These are phyloP conservation scores for Bipolaris zeicola DNA, from an alignment of 2,329 filamentous ascomycete species.

Conservation along the genomic window DNA sequence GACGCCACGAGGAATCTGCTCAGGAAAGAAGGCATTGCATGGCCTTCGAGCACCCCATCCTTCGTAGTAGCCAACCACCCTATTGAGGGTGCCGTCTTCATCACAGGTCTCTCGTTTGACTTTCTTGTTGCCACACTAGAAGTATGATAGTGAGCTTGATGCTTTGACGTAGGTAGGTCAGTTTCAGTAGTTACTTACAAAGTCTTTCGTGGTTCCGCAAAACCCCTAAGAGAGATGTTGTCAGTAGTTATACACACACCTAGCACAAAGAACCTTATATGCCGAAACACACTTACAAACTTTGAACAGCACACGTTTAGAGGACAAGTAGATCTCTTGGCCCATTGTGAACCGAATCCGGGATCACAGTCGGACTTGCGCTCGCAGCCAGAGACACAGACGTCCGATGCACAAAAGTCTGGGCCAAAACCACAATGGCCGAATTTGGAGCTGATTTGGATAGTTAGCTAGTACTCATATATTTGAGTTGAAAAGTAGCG, in stretches of 20 bases:
- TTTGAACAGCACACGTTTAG: neutral
- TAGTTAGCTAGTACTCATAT: no score
- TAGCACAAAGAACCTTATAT: no score
- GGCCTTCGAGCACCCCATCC: neutral
- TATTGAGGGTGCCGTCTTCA: neutral
- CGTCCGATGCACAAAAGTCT: no score
- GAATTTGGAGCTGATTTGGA: no score
- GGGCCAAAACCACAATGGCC: no score
- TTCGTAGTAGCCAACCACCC: conserved; percentile 8
- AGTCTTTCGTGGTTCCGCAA: conserved; percentile 5
- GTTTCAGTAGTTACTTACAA: neutral
- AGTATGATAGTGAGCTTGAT: no score
- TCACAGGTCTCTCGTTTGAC: neutral
- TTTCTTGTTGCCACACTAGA: neutral
- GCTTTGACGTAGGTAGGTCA: no score
- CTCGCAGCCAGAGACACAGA: neutral
- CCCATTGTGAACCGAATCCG: neutral
- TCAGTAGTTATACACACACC: no score
- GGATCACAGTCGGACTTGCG: neutral
- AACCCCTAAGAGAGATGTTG: neutral
- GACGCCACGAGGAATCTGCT: neutral
- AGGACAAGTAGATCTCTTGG: neutral
- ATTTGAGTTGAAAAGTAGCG: no score
- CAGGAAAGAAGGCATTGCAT: neutral
- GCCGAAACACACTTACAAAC: no score